Conservation (phyloP, 768 basidiomycete species). For the Suillus variegatus region DNA sequence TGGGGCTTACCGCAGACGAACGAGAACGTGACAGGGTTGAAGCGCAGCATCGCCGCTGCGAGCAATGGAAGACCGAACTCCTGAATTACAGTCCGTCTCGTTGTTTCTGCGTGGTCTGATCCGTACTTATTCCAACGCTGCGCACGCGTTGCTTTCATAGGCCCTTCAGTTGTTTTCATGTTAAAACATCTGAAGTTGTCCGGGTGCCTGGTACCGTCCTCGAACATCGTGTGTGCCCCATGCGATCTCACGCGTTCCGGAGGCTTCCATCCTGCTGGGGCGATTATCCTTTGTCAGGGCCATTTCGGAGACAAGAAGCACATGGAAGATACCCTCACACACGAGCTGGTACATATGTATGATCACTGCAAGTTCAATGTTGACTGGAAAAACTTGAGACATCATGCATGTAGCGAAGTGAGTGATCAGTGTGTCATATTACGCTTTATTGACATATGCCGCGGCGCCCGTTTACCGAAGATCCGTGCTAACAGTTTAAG, state of each 20-base stretch:
- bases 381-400: constrained; percentile 85
- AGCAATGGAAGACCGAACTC: constrained; percentile 68
- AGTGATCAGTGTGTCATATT: constrained; percentile 23
- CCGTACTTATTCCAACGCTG: constrained; percentile 11
- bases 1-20: constrained; percentile 50
- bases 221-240: constrained; percentile 81
- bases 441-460: constrained; percentile 3
- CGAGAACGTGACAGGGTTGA: constrained; percentile 34
- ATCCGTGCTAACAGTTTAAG: constrained; percentile 94
- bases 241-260: constrained; percentile 77
- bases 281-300: constrained; percentile 84
- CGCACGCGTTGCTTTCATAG: constrained; percentile 39
- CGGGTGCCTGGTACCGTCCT: constrained; percentile 67
- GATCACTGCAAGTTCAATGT: constrained; percentile 96
- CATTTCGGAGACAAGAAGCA: constrained; percentile 79
- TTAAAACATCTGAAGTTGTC: constrained; percentile 81
- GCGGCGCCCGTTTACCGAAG: constrained; percentile 41
- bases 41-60: constrained; percentile 51
- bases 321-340: constrained; percentile 91
- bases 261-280: constrained; percentile 82
- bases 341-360: constrained; percentile 94
- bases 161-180: constrained; percentile 89
- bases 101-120: constrained; percentile 12
- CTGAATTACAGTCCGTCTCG: constrained; percentile 65
- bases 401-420: constrained; percentile 98